Evolutionary conservation across 352 stramenopile species (phyloP).

Genomic region (Phytopythium helicoides): DNA sequence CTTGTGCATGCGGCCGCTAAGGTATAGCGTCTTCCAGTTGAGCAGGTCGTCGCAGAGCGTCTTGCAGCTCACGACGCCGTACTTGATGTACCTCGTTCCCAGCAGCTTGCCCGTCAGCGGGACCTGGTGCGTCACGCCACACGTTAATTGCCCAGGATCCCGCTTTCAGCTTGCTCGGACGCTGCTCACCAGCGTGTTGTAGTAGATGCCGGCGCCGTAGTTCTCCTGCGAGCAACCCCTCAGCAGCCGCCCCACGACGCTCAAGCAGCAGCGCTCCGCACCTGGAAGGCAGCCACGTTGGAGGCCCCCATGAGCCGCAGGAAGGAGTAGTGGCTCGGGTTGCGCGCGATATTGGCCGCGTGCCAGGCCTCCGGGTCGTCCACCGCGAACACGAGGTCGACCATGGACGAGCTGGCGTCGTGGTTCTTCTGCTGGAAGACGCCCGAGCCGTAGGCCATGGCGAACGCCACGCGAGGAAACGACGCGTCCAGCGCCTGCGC

Average conservation of each 20-base stretch:
- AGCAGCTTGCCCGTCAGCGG: slow-evolving; percentile 51
- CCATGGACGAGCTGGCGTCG: slow-evolving; percentile 75
- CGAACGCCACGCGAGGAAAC: slow-evolving; percentile 74
- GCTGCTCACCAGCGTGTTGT: slow-evolving; percentile 69
- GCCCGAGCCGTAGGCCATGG: slow-evolving; percentile 84
- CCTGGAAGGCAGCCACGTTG: slow-evolving; percentile 59
- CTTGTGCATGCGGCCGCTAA: slow-evolving; percentile 87
- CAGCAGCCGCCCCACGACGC: background rate
- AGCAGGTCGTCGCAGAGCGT: slow-evolving; percentile 73
- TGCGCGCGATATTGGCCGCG: slow-evolving; percentile 69
- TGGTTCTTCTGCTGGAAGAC: slow-evolving; percentile 81
- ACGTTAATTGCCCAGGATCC: too few relatives aligned
- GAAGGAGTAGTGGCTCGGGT: slow-evolving; percentile 79
- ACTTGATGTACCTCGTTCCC: slow-evolving; percentile 82
- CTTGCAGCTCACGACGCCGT: slow-evolving; percentile 83
- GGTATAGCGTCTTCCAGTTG: slow-evolving; percentile 84
- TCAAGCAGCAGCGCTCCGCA: too few relatives aligned
- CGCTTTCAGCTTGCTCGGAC: background rate
- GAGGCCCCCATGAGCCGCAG: slow-evolving; percentile 64
- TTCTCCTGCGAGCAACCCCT: slow-evolving; percentile 42
- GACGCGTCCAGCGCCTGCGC: slow-evolving; percentile 47
- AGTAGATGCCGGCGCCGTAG: slow-evolving; percentile 79
- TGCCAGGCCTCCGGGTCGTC: slow-evolving; percentile 82
- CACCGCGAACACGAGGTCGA: slow-evolving; percentile 89
- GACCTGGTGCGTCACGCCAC: too few relatives aligned